phyloP scores from a whole-genome alignment of 1,139 yeast species.

The Debaryomycetaceae sp. region DNA sequence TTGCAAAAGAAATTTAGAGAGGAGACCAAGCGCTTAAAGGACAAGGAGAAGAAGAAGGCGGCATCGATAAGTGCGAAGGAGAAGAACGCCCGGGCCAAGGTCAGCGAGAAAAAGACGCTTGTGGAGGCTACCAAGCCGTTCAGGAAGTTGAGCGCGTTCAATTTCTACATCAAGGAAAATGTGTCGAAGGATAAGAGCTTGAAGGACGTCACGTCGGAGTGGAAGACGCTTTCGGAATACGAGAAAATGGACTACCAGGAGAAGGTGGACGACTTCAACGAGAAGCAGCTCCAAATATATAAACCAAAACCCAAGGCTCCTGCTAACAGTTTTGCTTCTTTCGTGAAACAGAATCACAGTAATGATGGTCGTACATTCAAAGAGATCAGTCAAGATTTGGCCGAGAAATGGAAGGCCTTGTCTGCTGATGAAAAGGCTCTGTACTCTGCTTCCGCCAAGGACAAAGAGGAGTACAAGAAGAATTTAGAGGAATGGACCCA shows the following conservation, averaged over 20 bases:
- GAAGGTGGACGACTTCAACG: slow-evolving; percentile 28
- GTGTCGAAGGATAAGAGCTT: slow-evolving; percentile 9
- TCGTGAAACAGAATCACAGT: slow-evolving; percentile 26
- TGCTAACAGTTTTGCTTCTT: slow-evolving; percentile 27
- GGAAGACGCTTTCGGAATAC: slow-evolving; percentile 20
- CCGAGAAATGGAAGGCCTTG: slow-evolving; percentile 29
- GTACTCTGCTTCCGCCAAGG: slow-evolving; percentile 20
- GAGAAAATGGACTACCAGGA: slow-evolving; percentile 24
- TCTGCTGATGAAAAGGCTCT: slow-evolving; percentile 24
- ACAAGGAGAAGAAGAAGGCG: slow-evolving; percentile 11
- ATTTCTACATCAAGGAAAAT: slow-evolving; percentile 20
- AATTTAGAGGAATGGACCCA: slow-evolving; percentile 27
- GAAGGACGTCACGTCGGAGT: slow-evolving; percentile 17
- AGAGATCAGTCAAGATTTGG: slow-evolving; percentile 25
- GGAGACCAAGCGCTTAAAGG: slow-evolving; percentile 13
- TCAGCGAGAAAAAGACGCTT: slow-evolving; percentile 17
- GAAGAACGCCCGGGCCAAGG: slow-evolving; percentile 13
- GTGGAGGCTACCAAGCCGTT: slow-evolving; percentile 25
- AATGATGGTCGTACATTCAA: slow-evolving; percentile 20
- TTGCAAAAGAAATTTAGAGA: slow-evolving; percentile 18
- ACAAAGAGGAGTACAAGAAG: slow-evolving; percentile 16
- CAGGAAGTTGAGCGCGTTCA: slow-evolving; percentile 26
- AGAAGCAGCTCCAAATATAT: slow-evolving; percentile 20
- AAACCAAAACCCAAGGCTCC: slow-evolving; percentile 37
- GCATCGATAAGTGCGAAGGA: slow-evolving; percentile 14